Percentiles rank a stretch among this genome's conserved stretches.
phyloP scores from a whole-genome alignment of 2,329 filamentous ascomycete species.

The Colletotrichum orbiculare region DNA sequence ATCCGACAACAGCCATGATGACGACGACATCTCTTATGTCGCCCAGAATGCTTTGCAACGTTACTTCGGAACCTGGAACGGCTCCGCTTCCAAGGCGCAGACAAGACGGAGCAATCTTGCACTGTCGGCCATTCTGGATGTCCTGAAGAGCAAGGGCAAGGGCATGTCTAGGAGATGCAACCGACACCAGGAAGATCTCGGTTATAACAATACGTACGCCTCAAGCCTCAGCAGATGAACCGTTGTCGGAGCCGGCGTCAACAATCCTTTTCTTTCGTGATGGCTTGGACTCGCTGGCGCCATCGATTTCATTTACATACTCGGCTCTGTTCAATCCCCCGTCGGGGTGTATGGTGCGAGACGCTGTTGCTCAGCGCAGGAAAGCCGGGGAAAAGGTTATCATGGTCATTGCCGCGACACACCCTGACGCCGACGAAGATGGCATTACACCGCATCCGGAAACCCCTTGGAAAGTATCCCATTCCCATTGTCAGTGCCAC shows the following conservation, averaged over 20 bases:
- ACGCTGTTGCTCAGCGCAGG: conserved; percentile 1
- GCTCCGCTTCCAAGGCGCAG: background rate
- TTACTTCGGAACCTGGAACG: background rate
- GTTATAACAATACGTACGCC: background rate
- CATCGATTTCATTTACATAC: background rate
- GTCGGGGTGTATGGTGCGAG: background rate
- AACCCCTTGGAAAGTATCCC: background rate
- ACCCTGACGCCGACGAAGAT: background rate
- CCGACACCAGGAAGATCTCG: background rate
- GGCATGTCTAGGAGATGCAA: background rate
- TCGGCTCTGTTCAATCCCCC: background rate
- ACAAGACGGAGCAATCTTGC: background rate
- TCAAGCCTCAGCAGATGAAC: background rate
- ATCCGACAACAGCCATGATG: background rate
- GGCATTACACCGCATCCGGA: background rate
- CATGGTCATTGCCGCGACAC: background rate
- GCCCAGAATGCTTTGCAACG: background rate
- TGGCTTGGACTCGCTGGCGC: background rate
- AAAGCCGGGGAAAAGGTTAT: background rate
- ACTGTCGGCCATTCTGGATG: conserved; percentile 3
- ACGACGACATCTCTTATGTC: background rate
- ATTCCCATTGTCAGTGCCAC: background rate
- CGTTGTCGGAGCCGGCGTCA: background rate
- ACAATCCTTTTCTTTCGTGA: background rate
- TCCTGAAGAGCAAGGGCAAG: background rate